Conservation (phyloP, 2,329 filamentous ascomycete genomes). For the Aureobasidium sp. region DNA sequence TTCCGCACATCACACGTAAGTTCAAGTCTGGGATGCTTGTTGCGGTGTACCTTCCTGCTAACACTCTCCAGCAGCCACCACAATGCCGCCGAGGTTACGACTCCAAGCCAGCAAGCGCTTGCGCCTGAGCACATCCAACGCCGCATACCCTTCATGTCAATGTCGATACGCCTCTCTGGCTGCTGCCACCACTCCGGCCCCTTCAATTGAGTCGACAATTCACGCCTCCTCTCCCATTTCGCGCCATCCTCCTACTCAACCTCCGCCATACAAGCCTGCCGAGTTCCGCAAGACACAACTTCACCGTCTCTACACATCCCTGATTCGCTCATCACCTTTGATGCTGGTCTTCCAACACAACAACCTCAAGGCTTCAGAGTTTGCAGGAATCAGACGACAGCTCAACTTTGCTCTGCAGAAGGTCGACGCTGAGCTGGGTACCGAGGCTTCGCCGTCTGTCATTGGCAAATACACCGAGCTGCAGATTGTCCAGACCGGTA, state of each 20-base stretch:
- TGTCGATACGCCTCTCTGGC: conserved; percentile 43
- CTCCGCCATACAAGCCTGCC: conserved; percentile 76
- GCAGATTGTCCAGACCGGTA: conserved; percentile 79
- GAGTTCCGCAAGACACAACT: conserved; percentile 88
- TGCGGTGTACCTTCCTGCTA: not conserved
- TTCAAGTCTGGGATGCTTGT: not conserved
- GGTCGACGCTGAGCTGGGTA: conserved; percentile 50
- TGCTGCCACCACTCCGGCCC: conserved; percentile 44
- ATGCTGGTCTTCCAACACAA: conserved; percentile 82
- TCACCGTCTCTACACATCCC: conserved; percentile 74
- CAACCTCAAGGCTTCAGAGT: conserved; percentile 66
- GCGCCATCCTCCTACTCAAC: conserved; percentile 59
- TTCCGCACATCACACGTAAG: not conserved
- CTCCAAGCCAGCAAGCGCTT: conserved; percentile 29
- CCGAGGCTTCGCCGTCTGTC: conserved; percentile 55
- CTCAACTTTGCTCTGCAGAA: conserved; percentile 53
- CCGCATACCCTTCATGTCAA: conserved; percentile 26
- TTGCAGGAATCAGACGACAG: conserved; percentile 64
- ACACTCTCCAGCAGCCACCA: conserved; percentile 18
- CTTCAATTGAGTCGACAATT: conserved; percentile 43
- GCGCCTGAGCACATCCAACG: conserved; percentile 22
- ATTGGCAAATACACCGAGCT: conserved; percentile 46
- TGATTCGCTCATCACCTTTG: conserved; percentile 76
- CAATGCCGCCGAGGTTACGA: conserved; percentile 48
- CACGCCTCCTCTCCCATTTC: conserved; percentile 38